These are phyloP conservation scores for Pseudogymnoascus sp. DNA, from an alignment of 2,329 filamentous ascomycete genomes.

Conservation along the genomic window DNA sequence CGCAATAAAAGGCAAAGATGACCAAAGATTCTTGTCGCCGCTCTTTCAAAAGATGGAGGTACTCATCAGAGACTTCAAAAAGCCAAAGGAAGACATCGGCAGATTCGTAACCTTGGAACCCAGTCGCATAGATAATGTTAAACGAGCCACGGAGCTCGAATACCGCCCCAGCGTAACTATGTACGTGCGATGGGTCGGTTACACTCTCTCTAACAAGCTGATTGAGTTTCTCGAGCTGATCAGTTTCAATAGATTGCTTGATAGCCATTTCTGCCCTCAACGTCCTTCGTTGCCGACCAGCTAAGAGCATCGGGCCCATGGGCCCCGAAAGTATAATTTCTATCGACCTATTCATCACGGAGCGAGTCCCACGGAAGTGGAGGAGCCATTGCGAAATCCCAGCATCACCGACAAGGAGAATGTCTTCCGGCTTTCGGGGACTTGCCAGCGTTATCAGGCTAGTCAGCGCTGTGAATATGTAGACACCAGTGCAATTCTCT, in stretches of 20 bases:
- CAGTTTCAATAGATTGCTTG: slow-evolving; percentile 9
- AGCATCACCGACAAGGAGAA: slow-evolving; percentile 29
- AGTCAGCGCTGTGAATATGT: slow-evolving; percentile 32
- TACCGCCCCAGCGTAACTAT: slow-evolving; percentile 27
- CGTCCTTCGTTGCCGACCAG: slow-evolving; percentile 17
- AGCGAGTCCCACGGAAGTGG: slow-evolving; percentile 30
- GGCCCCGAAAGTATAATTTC: slow-evolving; percentile 17
- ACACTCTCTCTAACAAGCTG: slow-evolving; percentile 16
- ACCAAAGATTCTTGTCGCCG: slow-evolving; percentile 28
- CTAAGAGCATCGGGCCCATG: slow-evolving; percentile 25
- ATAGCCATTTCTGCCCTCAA: slow-evolving; percentile 11
- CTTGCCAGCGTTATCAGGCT: slow-evolving; percentile 30
- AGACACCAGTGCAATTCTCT: slow-evolving; percentile 30
- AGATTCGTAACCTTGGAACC: slow-evolving; percentile 24
- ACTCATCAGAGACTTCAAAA: slow-evolving; percentile 29
- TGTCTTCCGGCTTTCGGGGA: slow-evolving; percentile 27
- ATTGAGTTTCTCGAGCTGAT: slow-evolving; percentile 18
- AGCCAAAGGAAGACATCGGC: slow-evolving; percentile 35
- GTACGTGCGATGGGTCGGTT: slow-evolving; percentile 16
- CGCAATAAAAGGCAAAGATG: slow-evolving; percentile 31
- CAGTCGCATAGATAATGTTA: slow-evolving; percentile 17
- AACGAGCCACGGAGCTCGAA: slow-evolving; percentile 29
- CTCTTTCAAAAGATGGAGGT: slow-evolving; percentile 29
- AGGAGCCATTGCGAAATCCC: slow-evolving; percentile 31
- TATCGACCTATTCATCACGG: slow-evolving; percentile 25